Evolutionary conservation across 257 asterid genomes (phyloP).

Genomic region (Solanum lignicaule): DNA sequence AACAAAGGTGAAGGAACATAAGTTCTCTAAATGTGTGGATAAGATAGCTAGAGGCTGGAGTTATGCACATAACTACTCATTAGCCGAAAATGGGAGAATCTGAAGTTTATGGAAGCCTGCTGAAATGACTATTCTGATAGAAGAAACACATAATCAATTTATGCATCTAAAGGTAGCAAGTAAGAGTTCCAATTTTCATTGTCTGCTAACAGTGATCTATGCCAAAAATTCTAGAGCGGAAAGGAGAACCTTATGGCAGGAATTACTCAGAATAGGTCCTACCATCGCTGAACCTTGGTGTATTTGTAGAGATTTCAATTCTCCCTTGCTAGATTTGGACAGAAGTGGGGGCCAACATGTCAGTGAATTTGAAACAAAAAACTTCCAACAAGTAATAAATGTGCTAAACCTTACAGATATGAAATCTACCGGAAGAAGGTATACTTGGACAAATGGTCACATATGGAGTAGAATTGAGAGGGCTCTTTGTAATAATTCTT

Average conservation of each 20-base stretch:
- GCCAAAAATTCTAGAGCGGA: no score
- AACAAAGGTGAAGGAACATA: not conserved
- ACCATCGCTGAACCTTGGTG: not conserved
- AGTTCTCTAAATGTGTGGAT: not conserved
- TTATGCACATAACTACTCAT: not conserved
- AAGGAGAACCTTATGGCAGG: not conserved
- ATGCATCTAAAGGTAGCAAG: not conserved
- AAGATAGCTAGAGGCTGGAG: not conserved
- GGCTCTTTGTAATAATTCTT: not conserved
- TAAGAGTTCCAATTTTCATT: not conserved
- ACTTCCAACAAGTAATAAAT: not conserved
- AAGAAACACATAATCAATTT: not conserved
- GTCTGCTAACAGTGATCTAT: not conserved
- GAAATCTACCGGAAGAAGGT: no score
- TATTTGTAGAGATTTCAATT: not conserved
- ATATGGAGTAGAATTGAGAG: not conserved
- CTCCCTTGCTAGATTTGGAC: not conserved
- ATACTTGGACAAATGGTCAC: no score
- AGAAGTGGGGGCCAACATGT: not conserved
- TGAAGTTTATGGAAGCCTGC: not conserved
- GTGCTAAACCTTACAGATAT: no score
- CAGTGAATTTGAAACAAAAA: not conserved
- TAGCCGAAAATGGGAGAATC: not conserved
- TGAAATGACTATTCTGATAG: not conserved
- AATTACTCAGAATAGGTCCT: not conserved